Base-by-base conservation (phyloP, 2,329 filamentous ascomycete genomes). In the Colletotrichum cereale region DNA sequence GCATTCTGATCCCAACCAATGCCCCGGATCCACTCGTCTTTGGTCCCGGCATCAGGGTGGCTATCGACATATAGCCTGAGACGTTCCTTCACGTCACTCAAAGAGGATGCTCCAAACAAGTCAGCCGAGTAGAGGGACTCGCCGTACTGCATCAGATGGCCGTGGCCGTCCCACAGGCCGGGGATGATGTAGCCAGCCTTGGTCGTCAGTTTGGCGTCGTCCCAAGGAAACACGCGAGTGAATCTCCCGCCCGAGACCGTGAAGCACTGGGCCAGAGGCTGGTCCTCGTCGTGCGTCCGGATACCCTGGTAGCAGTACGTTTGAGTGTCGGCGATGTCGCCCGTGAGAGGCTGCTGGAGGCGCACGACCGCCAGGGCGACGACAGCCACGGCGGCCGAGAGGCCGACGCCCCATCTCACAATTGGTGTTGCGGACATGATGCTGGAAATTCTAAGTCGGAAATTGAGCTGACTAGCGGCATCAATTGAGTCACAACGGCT, bases 1-100 rank as follows among this genome's bases (percentile, higher is more conserved):
- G 85, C 83, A 69, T 88, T 89, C 81, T 93, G 91, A 76, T 93
- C 91, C 91, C 91, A 93, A 1, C 91, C 91, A 18, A 91, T 85
- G 0, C 91, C 91, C 66, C 90, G 83, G 56, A 92, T 80, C 91
- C 91, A 93, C 66, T 89, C 85, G 8, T 85, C 81, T 42, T 81
- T 82, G 0, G 84, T 84, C 1, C 90, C 91, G 12, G 84, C 84
- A 0, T 81, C 85, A 0, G 86, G 84, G 73, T 90, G 85, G 5
- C 77, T 75, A 0, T 75, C 77, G 31, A 90, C 78, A 73, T 92
- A 92, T 1, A 77, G 76, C 11, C 82, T 82, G 48, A 93, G 80
- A 6, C 89, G 84, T 8, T 75, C 67, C 36, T 86, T 83, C 5
- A 91, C 86, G 36, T 92, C 87, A 0, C 84, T 82, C 73, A 90